Evolutionary conservation across 768 basidiomycete genomes (phyloP).

Genomic region (Boletus sp.): DNA sequence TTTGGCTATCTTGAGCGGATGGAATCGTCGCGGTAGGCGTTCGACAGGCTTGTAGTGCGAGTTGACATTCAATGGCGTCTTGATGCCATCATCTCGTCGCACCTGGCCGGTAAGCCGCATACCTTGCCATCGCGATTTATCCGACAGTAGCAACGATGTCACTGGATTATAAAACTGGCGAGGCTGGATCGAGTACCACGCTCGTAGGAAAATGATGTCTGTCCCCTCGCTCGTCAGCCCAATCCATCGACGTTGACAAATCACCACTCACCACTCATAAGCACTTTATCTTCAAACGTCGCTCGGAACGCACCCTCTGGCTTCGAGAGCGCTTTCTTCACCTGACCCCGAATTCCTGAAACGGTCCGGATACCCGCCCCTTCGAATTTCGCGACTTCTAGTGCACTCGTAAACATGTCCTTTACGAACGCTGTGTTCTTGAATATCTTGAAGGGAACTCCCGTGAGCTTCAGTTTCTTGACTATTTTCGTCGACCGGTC

Average conservation of each 20-base stretch:
- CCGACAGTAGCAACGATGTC: conserved; percentile 80
- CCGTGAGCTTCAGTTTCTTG: conserved; percentile 97
- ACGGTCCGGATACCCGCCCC: conserved; percentile 96
- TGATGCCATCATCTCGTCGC: conserved; percentile 78
- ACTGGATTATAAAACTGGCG: conserved; percentile 97
- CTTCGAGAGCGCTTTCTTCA: conserved; percentile 94
- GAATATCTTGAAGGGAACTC: conserved; percentile 94
- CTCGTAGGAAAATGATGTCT: conserved; percentile 95
- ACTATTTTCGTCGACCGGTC: conserved; percentile 93
- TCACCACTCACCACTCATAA: conserved; percentile 80
- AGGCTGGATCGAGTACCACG: conserved; percentile 96
- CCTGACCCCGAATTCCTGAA: conserved; percentile 92
- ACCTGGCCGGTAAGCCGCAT: conserved; percentile 97
- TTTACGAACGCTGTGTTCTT: conserved; percentile 98
- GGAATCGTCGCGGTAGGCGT: conserved; percentile 82
- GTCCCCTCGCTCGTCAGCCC: not conserved
- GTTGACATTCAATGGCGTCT: conserved; percentile 78
- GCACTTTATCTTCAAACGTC: conserved; percentile 96
- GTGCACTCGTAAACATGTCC: conserved; percentile 92
- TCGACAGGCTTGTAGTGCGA: conserved; percentile 87
- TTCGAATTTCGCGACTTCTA: conserved; percentile 98
- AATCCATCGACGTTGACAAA: not conserved
- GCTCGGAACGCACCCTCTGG: conserved; percentile 95
- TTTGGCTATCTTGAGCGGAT: conserved; percentile 82
- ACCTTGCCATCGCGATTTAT: conserved; percentile 83